These are phyloP conservation scores for Eucalyptus shirleyi DNA, from an alignment of 345 rosid genomes.

Conservation along the genomic window DNA sequence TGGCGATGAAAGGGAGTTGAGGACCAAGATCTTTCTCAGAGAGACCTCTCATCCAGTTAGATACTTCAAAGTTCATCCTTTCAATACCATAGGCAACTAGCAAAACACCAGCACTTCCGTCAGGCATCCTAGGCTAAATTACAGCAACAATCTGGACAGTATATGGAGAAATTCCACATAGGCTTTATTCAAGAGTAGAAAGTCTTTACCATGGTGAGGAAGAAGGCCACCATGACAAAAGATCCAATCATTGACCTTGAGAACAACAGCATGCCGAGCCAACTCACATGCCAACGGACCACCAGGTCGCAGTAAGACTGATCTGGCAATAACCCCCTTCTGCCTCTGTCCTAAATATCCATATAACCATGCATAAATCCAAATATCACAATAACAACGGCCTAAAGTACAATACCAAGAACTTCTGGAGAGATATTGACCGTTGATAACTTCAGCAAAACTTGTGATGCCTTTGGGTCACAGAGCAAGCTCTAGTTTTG, in stretches of 20 bases:
- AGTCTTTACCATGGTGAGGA: constrained; percentile 72
- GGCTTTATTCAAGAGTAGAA: not conserved
- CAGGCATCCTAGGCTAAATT: constrained; percentile 1
- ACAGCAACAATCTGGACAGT: not conserved
- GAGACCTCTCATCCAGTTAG: constrained; percentile 79
- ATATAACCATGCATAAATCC: not conserved
- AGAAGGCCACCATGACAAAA: constrained; percentile 97
- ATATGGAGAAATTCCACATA: not conserved
- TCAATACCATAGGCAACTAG: constrained; percentile 80
- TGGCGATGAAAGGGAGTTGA: constrained; percentile 64
- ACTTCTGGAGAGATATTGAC: not conserved
- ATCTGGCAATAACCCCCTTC: constrained; percentile 83
- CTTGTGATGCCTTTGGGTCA: not conserved
- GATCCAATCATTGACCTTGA: constrained; percentile 83
- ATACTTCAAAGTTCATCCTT: constrained; percentile 76
- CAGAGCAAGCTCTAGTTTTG: not conserved
- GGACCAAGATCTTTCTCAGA: constrained; percentile 21
- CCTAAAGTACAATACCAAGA: not conserved
- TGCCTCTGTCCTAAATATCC: constrained; percentile 93
- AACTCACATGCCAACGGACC: constrained; percentile 75
- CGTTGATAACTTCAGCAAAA: not conserved
- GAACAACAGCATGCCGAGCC: constrained; percentile 57
- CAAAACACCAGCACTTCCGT: constrained; percentile 14
- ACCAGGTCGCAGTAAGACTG: constrained; percentile 71
- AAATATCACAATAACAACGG: not conserved